Conservation (phyloP, 1,284 basidiomycete genomes). For the Cryptococcus maquisensis region DNA sequence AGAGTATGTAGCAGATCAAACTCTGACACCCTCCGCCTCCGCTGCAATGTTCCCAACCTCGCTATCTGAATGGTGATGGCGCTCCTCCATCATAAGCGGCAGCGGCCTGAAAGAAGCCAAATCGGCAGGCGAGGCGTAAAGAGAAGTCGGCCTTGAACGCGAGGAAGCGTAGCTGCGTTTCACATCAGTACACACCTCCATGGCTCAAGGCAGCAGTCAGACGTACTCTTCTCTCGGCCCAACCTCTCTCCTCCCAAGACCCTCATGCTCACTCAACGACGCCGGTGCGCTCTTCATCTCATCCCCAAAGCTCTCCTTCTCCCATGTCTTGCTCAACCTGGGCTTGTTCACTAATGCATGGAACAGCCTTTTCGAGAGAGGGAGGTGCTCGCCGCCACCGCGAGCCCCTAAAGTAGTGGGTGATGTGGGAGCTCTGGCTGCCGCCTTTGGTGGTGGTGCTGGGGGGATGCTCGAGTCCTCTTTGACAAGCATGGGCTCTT, state of each 20-base stretch:
- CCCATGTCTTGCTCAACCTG: slow-evolving; percentile 21
- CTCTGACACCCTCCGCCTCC: too few species aligned
- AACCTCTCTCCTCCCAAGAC: neutral
- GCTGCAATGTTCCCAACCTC: too few species aligned
- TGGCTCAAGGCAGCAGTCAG: neutral
- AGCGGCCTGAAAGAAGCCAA: slow-evolving; percentile 15
- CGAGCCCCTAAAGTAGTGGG: too few species aligned
- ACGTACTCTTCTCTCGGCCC: neutral
- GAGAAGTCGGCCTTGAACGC: slow-evolving; percentile 9
- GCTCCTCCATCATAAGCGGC: slow-evolving; percentile 2
- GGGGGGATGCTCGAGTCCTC: neutral
- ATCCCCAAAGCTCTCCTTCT: slow-evolving; percentile 16
- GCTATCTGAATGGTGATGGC: too few species aligned
- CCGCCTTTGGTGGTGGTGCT: neutral
- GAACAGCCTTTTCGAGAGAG: slow-evolving; percentile 10
- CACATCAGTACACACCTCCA: neutral
- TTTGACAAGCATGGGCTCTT: too few species aligned
- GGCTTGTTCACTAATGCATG: slow-evolving; percentile 12
- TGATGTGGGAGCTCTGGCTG: neutral
- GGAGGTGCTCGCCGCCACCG: too few species aligned
- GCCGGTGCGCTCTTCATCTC: slow-evolving; percentile 5
- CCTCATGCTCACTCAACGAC: neutral
- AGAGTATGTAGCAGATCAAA: too few species aligned
- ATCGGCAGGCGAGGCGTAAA: slow-evolving; percentile 20
- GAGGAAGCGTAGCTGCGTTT: slow-evolving; percentile 1